Evolutionary conservation across 2,329 filamentous ascomycete genomes (phyloP).

Genomic region (Boeremia exigua): DNA sequence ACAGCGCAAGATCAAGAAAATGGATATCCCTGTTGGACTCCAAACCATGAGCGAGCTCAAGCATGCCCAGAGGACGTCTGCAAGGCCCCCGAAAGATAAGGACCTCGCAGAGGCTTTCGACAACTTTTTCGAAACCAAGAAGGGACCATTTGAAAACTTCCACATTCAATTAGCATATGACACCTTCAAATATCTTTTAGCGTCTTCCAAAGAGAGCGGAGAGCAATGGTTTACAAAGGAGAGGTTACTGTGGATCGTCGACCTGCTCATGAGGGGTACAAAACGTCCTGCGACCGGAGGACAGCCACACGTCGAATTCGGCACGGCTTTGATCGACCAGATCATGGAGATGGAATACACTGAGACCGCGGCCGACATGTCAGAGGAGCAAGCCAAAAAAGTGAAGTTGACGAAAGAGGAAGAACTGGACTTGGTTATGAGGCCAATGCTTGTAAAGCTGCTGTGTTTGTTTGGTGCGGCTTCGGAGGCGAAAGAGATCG

Average conservation of each 20-base stretch:
- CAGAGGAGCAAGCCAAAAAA: background rate
- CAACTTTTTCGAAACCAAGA: conserved; percentile 36
- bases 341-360: conserved; percentile 6
- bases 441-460: conserved; percentile 24
- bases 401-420: conserved; percentile 7
- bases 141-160: conserved; percentile 35
- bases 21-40: conserved; percentile 73
- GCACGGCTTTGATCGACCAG: conserved; percentile 44
- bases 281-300: conserved; percentile 48
- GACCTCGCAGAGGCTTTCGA: conserved; percentile 66
- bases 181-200: conserved; percentile 67
- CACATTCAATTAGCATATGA: conserved; percentile 62
- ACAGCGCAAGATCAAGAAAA: conserved; percentile 63
- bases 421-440: conserved; percentile 7
- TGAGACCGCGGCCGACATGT: background rate
- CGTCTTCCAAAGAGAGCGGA: conserved; percentile 28
- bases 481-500: conserved; percentile 35
- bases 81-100: conserved; percentile 67
- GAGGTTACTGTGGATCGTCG: conserved; percentile 23
- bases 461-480: conserved; percentile 35
- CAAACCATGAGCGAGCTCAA: conserved; percentile 73
- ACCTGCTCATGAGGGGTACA: conserved; percentile 14
- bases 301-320: conserved; percentile 49
- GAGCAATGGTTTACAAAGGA: conserved; percentile 40
- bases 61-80: conserved; percentile 66